A percentile compares a stretch with the other conserved stretches of the same genome.
Evolutionary conservation across 306 rosid species (phyloP).

Genomic region (Luffa acutangula): DNA sequence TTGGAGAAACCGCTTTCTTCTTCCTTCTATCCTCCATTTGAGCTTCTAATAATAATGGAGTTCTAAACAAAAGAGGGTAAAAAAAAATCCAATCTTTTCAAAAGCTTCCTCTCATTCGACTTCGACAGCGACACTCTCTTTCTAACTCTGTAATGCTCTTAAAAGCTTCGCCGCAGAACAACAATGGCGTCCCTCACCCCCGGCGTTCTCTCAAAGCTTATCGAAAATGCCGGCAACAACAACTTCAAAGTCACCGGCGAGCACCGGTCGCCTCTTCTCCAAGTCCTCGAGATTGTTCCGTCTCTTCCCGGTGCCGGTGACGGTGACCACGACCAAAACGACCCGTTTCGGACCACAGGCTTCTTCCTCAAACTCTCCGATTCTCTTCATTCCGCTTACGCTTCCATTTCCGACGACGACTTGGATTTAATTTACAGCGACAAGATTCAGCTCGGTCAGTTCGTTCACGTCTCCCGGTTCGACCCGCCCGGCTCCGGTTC

Average conservation of each 20-base stretch:
- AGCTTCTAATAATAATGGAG: no score
- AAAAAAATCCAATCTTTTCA: neutral
- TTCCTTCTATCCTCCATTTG: no score
- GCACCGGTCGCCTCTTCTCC: constrained; percentile 66
- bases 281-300: constrained; percentile 60
- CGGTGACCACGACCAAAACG: constrained; percentile 10
- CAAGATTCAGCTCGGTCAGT: constrained; percentile 58
- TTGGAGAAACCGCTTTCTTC: no score
- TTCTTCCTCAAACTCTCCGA: constrained; percentile 71
- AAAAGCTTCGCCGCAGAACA: neutral
- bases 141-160: neutral
- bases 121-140: constrained; percentile 17
- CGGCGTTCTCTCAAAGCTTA: constrained; percentile 59
- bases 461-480: constrained; percentile 50
- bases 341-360: constrained; percentile 41
- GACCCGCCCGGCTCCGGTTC: constrained; percentile 20
- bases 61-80: no score
- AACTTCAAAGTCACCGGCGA: constrained; percentile 31
- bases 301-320: constrained; percentile 24
- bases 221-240: constrained; percentile 35
- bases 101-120: constrained; percentile 21
- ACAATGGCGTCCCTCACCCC: constrained; percentile 72
- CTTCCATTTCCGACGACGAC: constrained; percentile 35
- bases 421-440: constrained; percentile 42
- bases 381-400: constrained; percentile 56